A percentile compares a stretch with the other conserved stretches of the same genome.
These are phyloP conservation scores for Penicillium sp. DNA, from an alignment of 2,329 filamentous ascomycete species.

Conservation along the genomic window DNA sequence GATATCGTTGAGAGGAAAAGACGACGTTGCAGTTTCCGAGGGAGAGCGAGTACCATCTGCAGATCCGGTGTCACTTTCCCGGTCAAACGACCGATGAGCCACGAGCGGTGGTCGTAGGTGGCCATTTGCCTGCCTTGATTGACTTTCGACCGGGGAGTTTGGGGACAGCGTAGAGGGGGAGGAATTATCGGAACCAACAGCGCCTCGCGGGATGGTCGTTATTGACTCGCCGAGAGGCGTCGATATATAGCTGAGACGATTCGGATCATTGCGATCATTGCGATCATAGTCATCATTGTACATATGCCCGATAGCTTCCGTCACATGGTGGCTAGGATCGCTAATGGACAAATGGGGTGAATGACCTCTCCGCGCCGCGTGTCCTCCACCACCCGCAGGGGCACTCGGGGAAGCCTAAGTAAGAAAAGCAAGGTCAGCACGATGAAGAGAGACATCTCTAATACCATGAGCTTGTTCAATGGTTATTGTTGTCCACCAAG, in stretches of 20 bases:
- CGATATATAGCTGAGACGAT: constrained; percentile 70
- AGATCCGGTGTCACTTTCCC: constrained; percentile 49
- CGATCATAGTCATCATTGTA: constrained; percentile 70
- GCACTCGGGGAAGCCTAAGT: constrained; percentile 40
- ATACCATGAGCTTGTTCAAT: background rate
- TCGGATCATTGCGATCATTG: constrained; percentile 54
- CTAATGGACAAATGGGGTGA: constrained; percentile 64
- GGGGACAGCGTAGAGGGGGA: constrained; percentile 26
- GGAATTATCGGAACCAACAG: constrained; percentile 25
- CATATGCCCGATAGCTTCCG: constrained; percentile 84
- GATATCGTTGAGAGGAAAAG: constrained; percentile 72
- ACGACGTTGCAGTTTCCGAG: constrained; percentile 54
- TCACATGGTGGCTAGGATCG: constrained; percentile 89
- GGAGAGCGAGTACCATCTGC: constrained; percentile 51
- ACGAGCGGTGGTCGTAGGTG: constrained; percentile 24
- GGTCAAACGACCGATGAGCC: constrained; percentile 31
- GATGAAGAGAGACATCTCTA: background rate
- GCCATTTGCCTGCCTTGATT: constrained; percentile 30
- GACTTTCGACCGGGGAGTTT: constrained; percentile 34
- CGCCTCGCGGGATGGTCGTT: constrained; percentile 34
- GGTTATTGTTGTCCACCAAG: background rate
- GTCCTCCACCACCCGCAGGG: constrained; percentile 42
- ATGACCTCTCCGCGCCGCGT: constrained; percentile 54
- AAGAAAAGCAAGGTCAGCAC: constrained; percentile 10
- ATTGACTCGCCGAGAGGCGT: constrained; percentile 44